Percentiles rank a stretch among this genome's conserved stretches.
Conservation (phyloP, 2,329 filamentous ascomycete genomes). For the Pestalotiopsis sp. region DNA sequence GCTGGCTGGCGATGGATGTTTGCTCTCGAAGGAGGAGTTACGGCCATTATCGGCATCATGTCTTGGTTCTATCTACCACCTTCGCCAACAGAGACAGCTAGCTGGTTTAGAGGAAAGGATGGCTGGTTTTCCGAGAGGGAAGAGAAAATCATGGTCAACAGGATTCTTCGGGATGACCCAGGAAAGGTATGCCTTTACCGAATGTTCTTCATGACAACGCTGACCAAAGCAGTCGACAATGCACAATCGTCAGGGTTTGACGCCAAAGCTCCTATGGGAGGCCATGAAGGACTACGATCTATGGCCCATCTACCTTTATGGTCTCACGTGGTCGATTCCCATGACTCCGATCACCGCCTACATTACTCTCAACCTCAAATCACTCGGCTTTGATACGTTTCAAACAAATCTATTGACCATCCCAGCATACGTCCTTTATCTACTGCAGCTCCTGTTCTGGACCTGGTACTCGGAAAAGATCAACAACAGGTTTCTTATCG, state of each 20-base stretch:
- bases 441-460: conserved; percentile 43
- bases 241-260: conserved; percentile 61
- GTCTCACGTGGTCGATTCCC: conserved; percentile 29
- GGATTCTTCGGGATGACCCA: conserved; percentile 55
- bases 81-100: conserved; percentile 51
- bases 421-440: conserved; percentile 42
- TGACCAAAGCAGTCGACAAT: conserved; percentile 43
- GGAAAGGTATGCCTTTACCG: conserved; percentile 42
- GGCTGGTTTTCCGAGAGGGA: conserved; percentile 66
- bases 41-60: conserved; percentile 44
- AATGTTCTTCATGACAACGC: background rate
- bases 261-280: conserved; percentile 47
- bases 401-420: conserved; percentile 56
- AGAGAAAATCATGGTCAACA: conserved; percentile 64
- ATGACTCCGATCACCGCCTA: conserved; percentile 23
- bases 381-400: conserved; percentile 20
- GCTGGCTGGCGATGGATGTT: conserved; percentile 52
- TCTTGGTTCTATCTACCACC: conserved; percentile 49
- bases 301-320: conserved; percentile 57
- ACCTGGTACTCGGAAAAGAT: conserved; percentile 48
- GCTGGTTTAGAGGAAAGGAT: conserved; percentile 56
- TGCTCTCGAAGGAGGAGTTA: conserved; percentile 52
- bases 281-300: conserved; percentile 58
- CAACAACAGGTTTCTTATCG: conserved; percentile 30
- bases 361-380: conserved; percentile 20